phyloP scores from a whole-genome alignment of 495 filamentous ascomycete genomes.

The Penicillium cosmopolitanum region DNA sequence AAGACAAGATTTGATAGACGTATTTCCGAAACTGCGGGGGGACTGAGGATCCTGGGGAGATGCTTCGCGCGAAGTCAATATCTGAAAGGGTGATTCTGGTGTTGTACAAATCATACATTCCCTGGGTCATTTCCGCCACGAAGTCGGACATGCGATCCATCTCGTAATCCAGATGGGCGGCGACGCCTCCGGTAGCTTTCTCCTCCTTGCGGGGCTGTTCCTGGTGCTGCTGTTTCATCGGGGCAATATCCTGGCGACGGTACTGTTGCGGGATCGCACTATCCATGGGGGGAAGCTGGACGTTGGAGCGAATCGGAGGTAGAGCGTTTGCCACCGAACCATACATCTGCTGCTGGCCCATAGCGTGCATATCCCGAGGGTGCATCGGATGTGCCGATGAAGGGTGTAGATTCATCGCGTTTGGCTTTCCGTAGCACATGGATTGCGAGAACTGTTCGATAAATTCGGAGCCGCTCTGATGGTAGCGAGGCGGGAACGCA shows the following conservation, averaged over 20 bases:
- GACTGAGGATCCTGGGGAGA: slow-evolving; percentile 67
- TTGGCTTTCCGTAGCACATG: slow-evolving; percentile 45
- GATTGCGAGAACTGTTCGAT: slow-evolving; percentile 56
- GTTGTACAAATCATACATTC: slow-evolving; percentile 70
- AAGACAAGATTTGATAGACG: slow-evolving; percentile 89
- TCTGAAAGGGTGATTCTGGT: slow-evolving; percentile 66
- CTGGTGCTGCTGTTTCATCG: slow-evolving; percentile 35
- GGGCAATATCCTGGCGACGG: slow-evolving; percentile 43
- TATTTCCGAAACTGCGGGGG: slow-evolving; percentile 90
- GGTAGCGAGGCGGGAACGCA: slow-evolving; percentile 50
- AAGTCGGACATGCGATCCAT: slow-evolving; percentile 99
- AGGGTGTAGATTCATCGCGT: slow-evolving; percentile 42
- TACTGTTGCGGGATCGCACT: slow-evolving; percentile 47
- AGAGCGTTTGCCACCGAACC: slow-evolving; percentile 41
- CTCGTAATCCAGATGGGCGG: slow-evolving; percentile 96
- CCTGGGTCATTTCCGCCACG: slow-evolving; percentile 88
- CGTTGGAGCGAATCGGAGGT: slow-evolving; percentile 48
- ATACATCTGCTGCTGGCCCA: slow-evolving; percentile 44
- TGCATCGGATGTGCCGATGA: slow-evolving; percentile 37
- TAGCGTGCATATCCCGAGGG: slow-evolving; percentile 36
- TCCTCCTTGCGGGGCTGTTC: slow-evolving; percentile 55
- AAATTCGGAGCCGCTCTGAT: slow-evolving; percentile 53
- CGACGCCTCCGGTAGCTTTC: slow-evolving; percentile 79
- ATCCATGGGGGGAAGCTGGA: slow-evolving; percentile 50
- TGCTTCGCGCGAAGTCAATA: slow-evolving; percentile 77